A percentile compares a stretch with the other conserved stretches of the same genome.
Conservation (phyloP, 768 basidiomycete species). For the Tubosaeta brunneosetosa region DNA sequence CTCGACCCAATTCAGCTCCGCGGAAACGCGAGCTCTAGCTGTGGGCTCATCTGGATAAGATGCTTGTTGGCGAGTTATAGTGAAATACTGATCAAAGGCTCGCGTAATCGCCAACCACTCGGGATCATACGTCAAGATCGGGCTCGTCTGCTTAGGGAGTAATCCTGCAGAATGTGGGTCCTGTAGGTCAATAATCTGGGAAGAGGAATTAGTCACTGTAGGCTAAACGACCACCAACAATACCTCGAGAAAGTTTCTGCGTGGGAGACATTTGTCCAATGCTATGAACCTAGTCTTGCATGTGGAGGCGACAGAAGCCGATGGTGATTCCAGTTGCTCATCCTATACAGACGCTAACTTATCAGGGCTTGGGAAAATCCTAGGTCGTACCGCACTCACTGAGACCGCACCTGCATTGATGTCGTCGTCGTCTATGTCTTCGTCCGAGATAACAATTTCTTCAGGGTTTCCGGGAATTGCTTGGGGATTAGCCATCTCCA, state of each 20-base stretch:
- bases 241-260: constrained; percentile 79
- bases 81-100: constrained; percentile 78
- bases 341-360: constrained; percentile 48
- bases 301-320: constrained; percentile 21
- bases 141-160: constrained; percentile 14
- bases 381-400: constrained; percentile 34
- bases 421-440: constrained; percentile 22
- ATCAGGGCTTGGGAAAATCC: constrained; percentile 41
- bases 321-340: constrained; percentile 38
- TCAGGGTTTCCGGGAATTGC: constrained; percentile 29
- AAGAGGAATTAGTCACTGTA: background rate
- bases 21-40: constrained; percentile 47
- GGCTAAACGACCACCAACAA: constrained; percentile 1
- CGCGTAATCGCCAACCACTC: constrained; percentile 94
- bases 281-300: constrained; percentile 76
- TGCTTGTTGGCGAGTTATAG: constrained; percentile 43
- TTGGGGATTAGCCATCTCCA: background rate
- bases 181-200: constrained; percentile 69
- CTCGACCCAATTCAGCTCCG: constrained; percentile 65
- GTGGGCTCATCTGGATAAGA: constrained; percentile 57
- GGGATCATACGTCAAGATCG: constrained; percentile 66
- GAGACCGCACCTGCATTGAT: background rate
- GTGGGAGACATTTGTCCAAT: constrained; percentile 82
- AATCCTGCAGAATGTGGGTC: constrained; percentile 11
- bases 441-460: constrained; percentile 38